Conservation (phyloP, 495 filamentous ascomycete genomes). For the Xylaria scruposa region DNA sequence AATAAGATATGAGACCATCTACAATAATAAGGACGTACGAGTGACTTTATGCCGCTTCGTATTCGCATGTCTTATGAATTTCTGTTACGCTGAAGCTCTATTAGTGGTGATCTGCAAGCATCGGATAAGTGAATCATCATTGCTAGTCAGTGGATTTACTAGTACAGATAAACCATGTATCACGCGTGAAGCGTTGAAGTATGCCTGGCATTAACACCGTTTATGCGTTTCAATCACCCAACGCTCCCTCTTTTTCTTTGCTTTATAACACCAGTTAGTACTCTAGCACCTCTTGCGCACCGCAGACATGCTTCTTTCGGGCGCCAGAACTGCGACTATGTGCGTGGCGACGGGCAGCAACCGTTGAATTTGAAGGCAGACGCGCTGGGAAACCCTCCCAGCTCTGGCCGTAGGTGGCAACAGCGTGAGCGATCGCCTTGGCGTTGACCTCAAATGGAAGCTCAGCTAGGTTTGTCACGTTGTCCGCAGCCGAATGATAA, state of each 20-base stretch:
- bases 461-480: constrained; percentile 63
- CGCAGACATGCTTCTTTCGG: constrained; percentile 3
- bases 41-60: background rate
- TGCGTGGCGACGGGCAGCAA: background rate
- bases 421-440: constrained; percentile 66
- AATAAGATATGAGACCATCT: too few relatives aligned
- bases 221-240: background rate
- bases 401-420: constrained; percentile 66
- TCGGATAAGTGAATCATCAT: background rate
- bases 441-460: constrained; percentile 67
- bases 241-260: background rate
- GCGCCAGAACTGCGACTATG: background rate
- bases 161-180: too few relatives aligned
- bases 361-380: constrained; percentile 10
- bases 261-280: background rate
- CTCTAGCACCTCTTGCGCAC: background rate
- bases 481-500: constrained; percentile 67
- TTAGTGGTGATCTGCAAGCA: background rate
- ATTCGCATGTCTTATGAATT: background rate
- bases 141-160: too few relatives aligned
- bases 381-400: constrained; percentile 45
- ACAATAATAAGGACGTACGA: too few relatives aligned
- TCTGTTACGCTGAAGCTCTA: background rate
- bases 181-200: background rate
- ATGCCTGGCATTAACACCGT: background rate